Conservation (phyloP, 345 rosid genomes). For the Ceriops tagal region DNA sequence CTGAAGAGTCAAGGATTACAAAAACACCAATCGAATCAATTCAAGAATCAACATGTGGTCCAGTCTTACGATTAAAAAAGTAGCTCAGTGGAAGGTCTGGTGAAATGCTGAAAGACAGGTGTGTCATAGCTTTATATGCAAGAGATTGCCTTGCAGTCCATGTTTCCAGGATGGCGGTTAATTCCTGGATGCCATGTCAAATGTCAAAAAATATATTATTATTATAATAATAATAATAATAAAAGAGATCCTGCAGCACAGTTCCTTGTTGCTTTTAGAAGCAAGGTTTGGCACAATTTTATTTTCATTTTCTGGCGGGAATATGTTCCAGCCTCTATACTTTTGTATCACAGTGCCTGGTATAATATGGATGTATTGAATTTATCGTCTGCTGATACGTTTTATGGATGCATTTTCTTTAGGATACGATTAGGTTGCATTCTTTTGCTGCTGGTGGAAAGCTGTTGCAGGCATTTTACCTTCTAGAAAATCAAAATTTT, state of each 20-base stretch:
- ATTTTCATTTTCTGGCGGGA: slow-evolving; percentile 6
- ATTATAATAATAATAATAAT: slow-evolving; percentile 50
- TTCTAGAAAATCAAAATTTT: slow-evolving; percentile 1
- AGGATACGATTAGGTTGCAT: slow-evolving; percentile 93
- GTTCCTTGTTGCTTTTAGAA: slow-evolving; percentile 80
- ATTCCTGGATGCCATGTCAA: too few species aligned
- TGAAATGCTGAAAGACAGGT: slow-evolving; percentile 81
- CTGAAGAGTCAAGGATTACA: slow-evolving; percentile 75
- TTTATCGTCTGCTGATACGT: slow-evolving; percentile 11
- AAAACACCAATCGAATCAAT: slow-evolving; percentile 66
- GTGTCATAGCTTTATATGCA: slow-evolving; percentile 75
- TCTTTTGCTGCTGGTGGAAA: slow-evolving; percentile 99
- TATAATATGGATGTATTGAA: not conserved
- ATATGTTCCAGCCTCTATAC: not conserved
- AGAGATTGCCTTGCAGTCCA: slow-evolving; percentile 70
- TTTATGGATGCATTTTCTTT: slow-evolving; percentile 16
- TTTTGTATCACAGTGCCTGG: not conserved
- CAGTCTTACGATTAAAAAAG: slow-evolving; percentile 48
- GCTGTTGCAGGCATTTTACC: slow-evolving; percentile 72
- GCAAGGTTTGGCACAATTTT: slow-evolving; percentile 54
- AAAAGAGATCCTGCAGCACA: slow-evolving; percentile 98
- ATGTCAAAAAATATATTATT: too few species aligned
- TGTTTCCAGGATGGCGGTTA: too few species aligned
- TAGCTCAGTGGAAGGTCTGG: slow-evolving; percentile 48
- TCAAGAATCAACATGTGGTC: slow-evolving; percentile 51